Base-by-base conservation (phyloP, 345 rosid species). In the Euphorbia peplus region DNA sequence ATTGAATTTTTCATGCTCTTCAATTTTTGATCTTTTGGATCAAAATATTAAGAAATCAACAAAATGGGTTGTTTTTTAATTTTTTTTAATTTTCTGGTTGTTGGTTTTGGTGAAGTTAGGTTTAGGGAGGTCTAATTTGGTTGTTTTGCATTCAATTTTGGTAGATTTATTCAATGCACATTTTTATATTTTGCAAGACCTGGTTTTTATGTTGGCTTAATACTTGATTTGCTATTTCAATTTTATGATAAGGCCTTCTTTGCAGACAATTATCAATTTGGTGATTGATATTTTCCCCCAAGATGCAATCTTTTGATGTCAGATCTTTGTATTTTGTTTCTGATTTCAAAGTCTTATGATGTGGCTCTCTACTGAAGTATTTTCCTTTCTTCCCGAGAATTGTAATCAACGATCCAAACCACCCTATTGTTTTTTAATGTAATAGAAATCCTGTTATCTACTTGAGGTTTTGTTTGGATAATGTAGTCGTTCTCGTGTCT, bases 81-180 rank as follows among this genome's bases (percentile, higher is more conserved):
- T 19, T 25, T 2, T 42, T 44, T 2, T 26, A n/a, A 4, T 26
- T n/a, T 41, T 42, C 8, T 41, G 13, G 29, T 41, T 41, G 9
- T 56, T 56, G 63, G 29, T 21, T 56, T 12, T 44, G n/a, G 19
- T 10, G 29, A 30, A 18, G 58, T 39, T 67, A 18, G 53, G 51
- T 51, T 52, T 25, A n/a, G 46, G 3, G 7, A 53, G 22, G 70
- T 62, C 66, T 39, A 21, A 62, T 62, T 21, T 63, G 35, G 10
- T 53, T 42, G 30, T 21, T 60, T 19, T 71, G 35, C 60, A 47
- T 55, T n/a, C 32, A 22, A 0, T 62, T 14, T 73, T 21, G 41
- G 60, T 55, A 77, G 58, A 51, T 64, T 71, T 63, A n/a, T 24
- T 54, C 51, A 73, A 19, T 73, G 69, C 63, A 35, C 51, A 35